These are phyloP conservation scores for Verticillium longisporum DNA, from an alignment of 2,329 filamentous ascomycete species.

Conservation along the genomic window DNA sequence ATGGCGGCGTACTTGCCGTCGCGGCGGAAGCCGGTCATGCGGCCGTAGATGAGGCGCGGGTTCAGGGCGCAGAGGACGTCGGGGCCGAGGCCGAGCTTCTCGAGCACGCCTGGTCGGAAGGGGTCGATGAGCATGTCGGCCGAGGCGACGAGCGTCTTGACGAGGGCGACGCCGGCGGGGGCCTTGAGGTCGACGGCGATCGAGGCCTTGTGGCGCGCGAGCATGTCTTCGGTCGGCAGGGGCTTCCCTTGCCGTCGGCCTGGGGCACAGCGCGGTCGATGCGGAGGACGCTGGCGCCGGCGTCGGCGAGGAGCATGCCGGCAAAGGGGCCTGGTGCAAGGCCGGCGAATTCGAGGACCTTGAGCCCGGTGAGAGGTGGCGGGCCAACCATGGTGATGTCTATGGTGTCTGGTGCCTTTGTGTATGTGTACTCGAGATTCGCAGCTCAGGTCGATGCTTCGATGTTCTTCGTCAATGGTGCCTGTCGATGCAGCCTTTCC, in stretches of 20 bases:
- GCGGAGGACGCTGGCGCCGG: slow-evolving; percentile 80
- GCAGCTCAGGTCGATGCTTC: too few relatives aligned
- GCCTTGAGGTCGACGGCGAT: slow-evolving; percentile 76
- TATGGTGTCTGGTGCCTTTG: background rate
- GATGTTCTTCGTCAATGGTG: background rate
- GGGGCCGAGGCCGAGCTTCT: slow-evolving; percentile 74
- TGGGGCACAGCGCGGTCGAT: slow-evolving; percentile 61
- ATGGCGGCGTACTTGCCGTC: slow-evolving; percentile 80
- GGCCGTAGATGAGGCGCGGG: slow-evolving; percentile 69
- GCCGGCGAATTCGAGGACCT: slow-evolving; percentile 54
- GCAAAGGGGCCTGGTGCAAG: slow-evolving; percentile 75
- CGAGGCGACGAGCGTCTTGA: slow-evolving; percentile 55
- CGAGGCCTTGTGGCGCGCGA: slow-evolving; percentile 75
- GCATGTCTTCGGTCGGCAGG: slow-evolving; percentile 57
- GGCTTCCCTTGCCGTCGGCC: slow-evolving; percentile 22
- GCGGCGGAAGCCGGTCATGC: slow-evolving; percentile 84
- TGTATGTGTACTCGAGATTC: background rate
- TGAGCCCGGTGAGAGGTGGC: slow-evolving; percentile 42
- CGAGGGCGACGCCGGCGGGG: slow-evolving; percentile 52
- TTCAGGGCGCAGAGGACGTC: slow-evolving; percentile 60
- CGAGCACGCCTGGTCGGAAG: slow-evolving; percentile 84
- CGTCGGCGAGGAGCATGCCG: slow-evolving; percentile 82
- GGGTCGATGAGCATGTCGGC: slow-evolving; percentile 87
- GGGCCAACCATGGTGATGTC: slow-evolving; percentile 23
- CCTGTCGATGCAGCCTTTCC: background rate